These are phyloP conservation scores for Boletus subluridellus DNA, from an alignment of 1,284 basidiomycete genomes.

Conservation along the genomic window DNA sequence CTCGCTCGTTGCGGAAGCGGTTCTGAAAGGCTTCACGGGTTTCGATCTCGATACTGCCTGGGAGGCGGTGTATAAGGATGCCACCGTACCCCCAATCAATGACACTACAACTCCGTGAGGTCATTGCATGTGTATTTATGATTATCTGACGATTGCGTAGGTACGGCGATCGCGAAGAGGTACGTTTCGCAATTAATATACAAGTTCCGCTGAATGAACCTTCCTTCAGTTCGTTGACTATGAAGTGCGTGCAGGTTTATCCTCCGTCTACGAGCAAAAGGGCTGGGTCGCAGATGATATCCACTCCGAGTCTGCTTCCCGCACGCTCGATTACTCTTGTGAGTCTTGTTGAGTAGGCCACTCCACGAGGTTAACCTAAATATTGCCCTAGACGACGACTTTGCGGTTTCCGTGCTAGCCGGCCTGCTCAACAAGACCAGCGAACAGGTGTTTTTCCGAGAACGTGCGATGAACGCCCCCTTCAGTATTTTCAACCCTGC, in stretches of 20 bases:
- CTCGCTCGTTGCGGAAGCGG: conserved; percentile 76
- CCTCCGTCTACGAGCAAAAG: conserved; percentile 59
- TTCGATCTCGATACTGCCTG: conserved; percentile 69
- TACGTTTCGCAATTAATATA: conserved; percentile 18
- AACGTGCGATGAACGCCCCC: conserved; percentile 54
- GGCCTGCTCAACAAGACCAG: conserved; percentile 46
- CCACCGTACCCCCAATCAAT: conserved; percentile 60
- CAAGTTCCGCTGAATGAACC: neutral
- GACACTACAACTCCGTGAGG: conserved; percentile 58
- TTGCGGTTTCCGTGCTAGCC: conserved; percentile 65
- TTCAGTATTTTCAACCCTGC: conserved; percentile 68
- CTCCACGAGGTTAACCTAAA: neutral
- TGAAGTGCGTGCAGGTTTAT: conserved; percentile 77
- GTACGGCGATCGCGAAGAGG: conserved; percentile 75
- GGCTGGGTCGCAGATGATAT: conserved; percentile 80
- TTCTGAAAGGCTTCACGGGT: conserved; percentile 58
- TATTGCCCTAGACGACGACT: conserved; percentile 66
- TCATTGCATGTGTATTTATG: neutral
- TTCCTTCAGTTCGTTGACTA: conserved; percentile 63
- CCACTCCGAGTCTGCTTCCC: conserved; percentile 74
- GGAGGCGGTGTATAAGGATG: conserved; percentile 75
- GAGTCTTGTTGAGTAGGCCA: conserved; percentile 18
- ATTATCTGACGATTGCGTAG: conserved; percentile 34
- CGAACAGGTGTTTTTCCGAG: conserved; percentile 51
- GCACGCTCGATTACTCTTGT: conserved; percentile 80